Evolutionary conservation across 1,284 basidiomycete genomes (phyloP), one percentile per base, ranked within the genome.

Genomic region (Papiliotrema terrestris): DNA sequence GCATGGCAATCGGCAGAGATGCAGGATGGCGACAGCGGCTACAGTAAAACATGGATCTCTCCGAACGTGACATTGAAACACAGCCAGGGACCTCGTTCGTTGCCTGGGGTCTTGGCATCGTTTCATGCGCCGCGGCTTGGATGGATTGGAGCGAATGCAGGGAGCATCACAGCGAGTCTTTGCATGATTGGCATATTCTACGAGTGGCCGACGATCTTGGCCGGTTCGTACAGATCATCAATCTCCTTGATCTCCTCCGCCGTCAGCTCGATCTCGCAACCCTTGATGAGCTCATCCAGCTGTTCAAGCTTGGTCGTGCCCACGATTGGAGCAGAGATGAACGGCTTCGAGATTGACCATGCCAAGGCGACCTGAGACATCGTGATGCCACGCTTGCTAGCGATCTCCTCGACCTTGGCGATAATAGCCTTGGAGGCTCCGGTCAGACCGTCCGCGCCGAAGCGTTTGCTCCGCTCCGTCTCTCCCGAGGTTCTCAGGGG

Each of bases 371-470:
- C 73, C 60, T 83, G 81, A 0, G 82, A 81, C 83, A 85, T 85
- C 51, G 75, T 78, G 46, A 81, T 65, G 1, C 74, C 76, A 41
- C 71, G 75, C 58, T 81, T 81, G 57, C 79, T 80, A 5, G 83
- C 81, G 38, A 84, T 58, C 52, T 81, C 78, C 56, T 83, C 80
- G 37, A 83, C 79, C 22, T 54, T 57, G 63, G 88, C 84, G 11
- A 80, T 78, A 60, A 91, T 83, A 1, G 83, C 82, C 73, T 88
- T 88, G 50, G 39, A 41, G 5, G 81, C 84, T 17, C 84, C 53
- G 19, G 20, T 50, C 42, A 45, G 49, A 2, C 49, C n/a, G 4
- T 55, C 56, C 3, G 52, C 43, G n/a, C 62, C 43, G 43, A 45
- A 22, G 23, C 15, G n/a, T 22, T 45, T 45, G 43, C 43, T 26